Base-by-base conservation (phyloP, 768 basidiomycete genomes). In the Trametes punicea region DNA sequence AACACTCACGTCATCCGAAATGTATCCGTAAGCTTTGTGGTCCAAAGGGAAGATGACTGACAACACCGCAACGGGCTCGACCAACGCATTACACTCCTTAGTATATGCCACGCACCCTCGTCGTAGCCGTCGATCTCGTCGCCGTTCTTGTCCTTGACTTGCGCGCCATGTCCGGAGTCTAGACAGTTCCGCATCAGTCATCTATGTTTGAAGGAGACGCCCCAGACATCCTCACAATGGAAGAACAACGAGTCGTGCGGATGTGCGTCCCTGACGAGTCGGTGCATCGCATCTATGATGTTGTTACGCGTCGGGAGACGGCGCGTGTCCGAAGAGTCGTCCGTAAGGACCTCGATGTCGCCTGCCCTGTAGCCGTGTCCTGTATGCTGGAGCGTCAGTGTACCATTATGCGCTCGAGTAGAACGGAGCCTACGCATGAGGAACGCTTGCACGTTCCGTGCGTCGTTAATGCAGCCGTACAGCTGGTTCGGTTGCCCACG, bases 121-220 rank as follows among this genome's bases (percentile, higher is more conserved):
- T 94, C 91, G 61, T 72, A 82, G 11, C 93, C 93, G 68, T 94
- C 93, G 0, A 71, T 81, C 71, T 95, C 91, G 63, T 94, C 90
- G 1, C 90, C 91, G 61, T 92, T 84, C 2, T 72, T 30, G 70
- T 97, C 96, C 59, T 88, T 79, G 0, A 88, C 87, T 71, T 94
- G 94, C 13, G 93, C 94, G 33, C 96, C 96, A 61, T 98, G 96
- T 13, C 95, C 95, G 5, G 93, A 96, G 69, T 92, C 90, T 90
- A 44, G 20, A 8, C 2, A 23, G 20, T 4, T 5, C 5, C n/a
- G n/a, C n/a, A 3, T 11, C 21, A n/a, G 21, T 41, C 21, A 31
- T 6, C 31, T 31, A 31, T 6, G 7, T 31, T 31, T 13, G 31
- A 6, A 6, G 31, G 6, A 31, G 7, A 36, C 13, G 6, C n/a